These are phyloP conservation scores for Mytilinidion resinicola DNA, from an alignment of 495 filamentous ascomycete species.

Conservation along the genomic window DNA sequence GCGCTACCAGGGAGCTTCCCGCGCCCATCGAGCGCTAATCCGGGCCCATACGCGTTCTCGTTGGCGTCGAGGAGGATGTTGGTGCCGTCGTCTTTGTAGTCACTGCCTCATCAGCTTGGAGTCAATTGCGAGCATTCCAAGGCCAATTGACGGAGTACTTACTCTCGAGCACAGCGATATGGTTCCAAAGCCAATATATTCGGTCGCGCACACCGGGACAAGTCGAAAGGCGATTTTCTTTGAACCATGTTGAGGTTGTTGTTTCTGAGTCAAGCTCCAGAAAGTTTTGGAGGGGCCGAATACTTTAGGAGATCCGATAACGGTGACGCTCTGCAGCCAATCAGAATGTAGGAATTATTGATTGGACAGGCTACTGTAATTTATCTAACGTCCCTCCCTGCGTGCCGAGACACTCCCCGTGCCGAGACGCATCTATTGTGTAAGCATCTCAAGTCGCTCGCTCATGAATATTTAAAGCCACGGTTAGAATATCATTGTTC, in stretches of 20 bases:
- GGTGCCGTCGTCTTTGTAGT: conserved; percentile 98
- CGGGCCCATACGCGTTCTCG: conserved; percentile 91
- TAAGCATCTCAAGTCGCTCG: conserved; percentile 12
- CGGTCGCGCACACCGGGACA: conserved; percentile 34
- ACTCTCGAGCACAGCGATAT: conserved; percentile 41
- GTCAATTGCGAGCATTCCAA: neutral
- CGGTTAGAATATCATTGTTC: conserved; percentile 14
- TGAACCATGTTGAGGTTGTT: conserved; percentile 7
- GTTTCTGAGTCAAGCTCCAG: neutral
- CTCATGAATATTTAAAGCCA: conserved; percentile 10
- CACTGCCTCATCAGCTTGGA: conserved; percentile 51
- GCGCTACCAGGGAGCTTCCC: conserved; percentile 38
- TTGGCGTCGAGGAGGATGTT: conserved; percentile 97
- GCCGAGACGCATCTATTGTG: conserved; percentile 14
- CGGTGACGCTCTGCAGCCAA: too few species aligned
- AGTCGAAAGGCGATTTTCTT: conserved; percentile 19
- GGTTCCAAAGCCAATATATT: conserved; percentile 39
- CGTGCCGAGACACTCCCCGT: too few species aligned
- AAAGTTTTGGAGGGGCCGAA: neutral
- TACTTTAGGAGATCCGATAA: too few species aligned
- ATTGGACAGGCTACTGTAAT: too few species aligned
- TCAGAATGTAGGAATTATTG: too few species aligned
- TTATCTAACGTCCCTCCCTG: too few species aligned
- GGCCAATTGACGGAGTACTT: conserved; percentile 10
- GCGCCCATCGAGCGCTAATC: conserved; percentile 46